phyloP scores from a whole-genome alignment of 805 yeast genomes.

The Wickerhamomyces bisporus region DNA sequence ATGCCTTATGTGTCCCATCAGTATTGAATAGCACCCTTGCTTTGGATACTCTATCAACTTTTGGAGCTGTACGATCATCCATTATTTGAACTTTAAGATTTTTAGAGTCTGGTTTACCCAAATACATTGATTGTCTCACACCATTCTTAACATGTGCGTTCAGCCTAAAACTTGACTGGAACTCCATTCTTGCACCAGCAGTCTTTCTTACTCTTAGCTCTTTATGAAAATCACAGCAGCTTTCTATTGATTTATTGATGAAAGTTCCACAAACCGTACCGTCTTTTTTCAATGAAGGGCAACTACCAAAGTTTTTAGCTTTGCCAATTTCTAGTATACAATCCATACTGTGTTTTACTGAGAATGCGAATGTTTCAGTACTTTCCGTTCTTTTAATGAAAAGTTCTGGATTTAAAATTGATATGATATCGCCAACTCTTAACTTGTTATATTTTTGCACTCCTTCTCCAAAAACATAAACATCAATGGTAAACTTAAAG shows the following conservation, averaged over 20 bases:
- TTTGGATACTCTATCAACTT: constrained; percentile 18
- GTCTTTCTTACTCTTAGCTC: constrained; percentile 49
- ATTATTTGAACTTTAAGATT: constrained; percentile 24
- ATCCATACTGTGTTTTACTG: constrained; percentile 44
- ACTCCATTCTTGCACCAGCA: constrained; percentile 67
- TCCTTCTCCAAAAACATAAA: constrained; percentile 63
- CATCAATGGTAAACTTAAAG: constrained; percentile 52
- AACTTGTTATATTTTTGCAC: constrained; percentile 70
- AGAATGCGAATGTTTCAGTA: constrained; percentile 8
- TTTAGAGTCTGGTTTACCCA: constrained; percentile 27
- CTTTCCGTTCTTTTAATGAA: constrained; percentile 25
- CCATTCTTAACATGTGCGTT: constrained; percentile 49
- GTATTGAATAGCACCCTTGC: constrained; percentile 33
- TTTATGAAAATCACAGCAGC: constrained; percentile 67
- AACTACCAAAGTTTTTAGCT: constrained; percentile 61
- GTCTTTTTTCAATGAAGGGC: constrained; percentile 42
- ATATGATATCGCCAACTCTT: constrained; percentile 67
- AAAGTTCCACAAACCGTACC: constrained; percentile 55
- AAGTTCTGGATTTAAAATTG: constrained; percentile 69
- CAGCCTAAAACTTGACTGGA: constrained; percentile 54
- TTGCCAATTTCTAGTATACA: constrained; percentile 70
- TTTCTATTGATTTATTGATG: constrained; percentile 47
- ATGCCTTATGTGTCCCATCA: constrained; percentile 41
- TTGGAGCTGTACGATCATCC: constrained; percentile 22
- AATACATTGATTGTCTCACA: constrained; percentile 36